phyloP scores from a whole-genome alignment of 352 stramenopile genomes.

The Phytophthora colocasiae region DNA sequence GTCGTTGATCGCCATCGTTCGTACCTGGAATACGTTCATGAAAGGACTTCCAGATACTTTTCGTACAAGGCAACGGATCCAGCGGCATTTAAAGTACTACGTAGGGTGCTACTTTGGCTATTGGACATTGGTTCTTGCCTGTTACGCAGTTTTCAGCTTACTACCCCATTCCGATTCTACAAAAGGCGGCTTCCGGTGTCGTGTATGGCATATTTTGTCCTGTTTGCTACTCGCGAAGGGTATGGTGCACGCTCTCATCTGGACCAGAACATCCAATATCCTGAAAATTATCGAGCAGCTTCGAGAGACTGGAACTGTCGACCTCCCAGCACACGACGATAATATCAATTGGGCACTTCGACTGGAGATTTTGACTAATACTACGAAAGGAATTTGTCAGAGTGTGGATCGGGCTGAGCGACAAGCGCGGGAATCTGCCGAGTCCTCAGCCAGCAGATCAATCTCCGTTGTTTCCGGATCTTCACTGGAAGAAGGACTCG shows the following conservation, averaged over 20 bases:
- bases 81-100: conserved; percentile 88
- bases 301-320: conserved; percentile 59
- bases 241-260: conserved; percentile 85
- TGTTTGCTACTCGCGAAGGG: conserved; percentile 78
- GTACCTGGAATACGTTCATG: conserved; percentile 82
- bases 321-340: conserved; percentile 72
- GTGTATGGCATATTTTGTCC: conserved; percentile 75
- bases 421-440: conserved; percentile 51
- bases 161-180: conserved; percentile 38
- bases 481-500: conserved; percentile 30
- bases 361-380: conserved; percentile 89
- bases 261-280: conserved; percentile 87
- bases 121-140: conserved; percentile 80
- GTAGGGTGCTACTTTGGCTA: conserved; percentile 89
- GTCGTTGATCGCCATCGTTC: conserved; percentile 75
- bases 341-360: conserved; percentile 90
- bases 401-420: conserved; percentile 71
- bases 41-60: conserved; percentile 83
- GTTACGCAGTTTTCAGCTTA: conserved; percentile 74
- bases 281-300: conserved; percentile 78
- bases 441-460: conserved; percentile 35
- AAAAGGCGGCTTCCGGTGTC: conserved; percentile 56
- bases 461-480: conserved; percentile 22
- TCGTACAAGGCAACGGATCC: conserved; percentile 74
- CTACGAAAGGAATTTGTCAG: conserved; percentile 86